Percentiles rank a stretch among this genome's conserved stretches.
Evolutionary conservation across 352 stramenopile species (phyloP).

Genomic region (Phytophthora chlamydospora): DNA sequence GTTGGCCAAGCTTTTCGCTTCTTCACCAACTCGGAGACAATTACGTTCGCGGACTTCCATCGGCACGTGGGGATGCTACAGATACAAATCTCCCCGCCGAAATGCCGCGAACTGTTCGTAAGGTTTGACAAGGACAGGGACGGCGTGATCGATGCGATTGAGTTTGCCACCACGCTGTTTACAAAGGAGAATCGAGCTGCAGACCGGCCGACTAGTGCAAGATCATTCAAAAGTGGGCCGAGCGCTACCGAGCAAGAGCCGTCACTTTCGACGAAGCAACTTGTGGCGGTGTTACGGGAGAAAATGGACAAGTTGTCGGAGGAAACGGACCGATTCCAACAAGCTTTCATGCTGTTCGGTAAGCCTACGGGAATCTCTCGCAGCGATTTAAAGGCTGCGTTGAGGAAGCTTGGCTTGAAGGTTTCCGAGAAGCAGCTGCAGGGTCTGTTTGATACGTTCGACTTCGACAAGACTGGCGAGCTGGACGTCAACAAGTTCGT

Average conservation of each 20-base stretch:
- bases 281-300: constrained; percentile 59
- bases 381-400: constrained; percentile 56
- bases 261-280: constrained; percentile 59
- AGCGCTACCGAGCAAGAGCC: constrained; percentile 39
- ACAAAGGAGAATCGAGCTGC: constrained; percentile 40
- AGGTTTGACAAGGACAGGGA: constrained; percentile 65
- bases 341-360: constrained; percentile 74
- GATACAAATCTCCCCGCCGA: constrained; percentile 60
- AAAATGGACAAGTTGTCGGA: constrained; percentile 74
- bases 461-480: constrained; percentile 80
- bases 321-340: constrained; percentile 74
- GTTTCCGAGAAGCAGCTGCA: constrained; percentile 56
- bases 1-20: constrained; percentile 70
- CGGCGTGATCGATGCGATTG: constrained; percentile 66
- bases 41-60: constrained; percentile 70
- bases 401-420: constrained; percentile 63
- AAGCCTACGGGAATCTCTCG: constrained; percentile 67
- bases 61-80: constrained; percentile 56
- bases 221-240: constrained; percentile 24
- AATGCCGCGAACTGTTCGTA: constrained; percentile 69
- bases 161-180: constrained; percentile 71
- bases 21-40: constrained; percentile 69
- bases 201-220: constrained; percentile 17
- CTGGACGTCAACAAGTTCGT: constrained; percentile 85
- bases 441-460: constrained; percentile 72